A percentile compares a stretch with the other conserved stretches of the same genome.
Conservation (phyloP, 108 stramenopile species). For the Aurantiochytrium sp. region DNA sequence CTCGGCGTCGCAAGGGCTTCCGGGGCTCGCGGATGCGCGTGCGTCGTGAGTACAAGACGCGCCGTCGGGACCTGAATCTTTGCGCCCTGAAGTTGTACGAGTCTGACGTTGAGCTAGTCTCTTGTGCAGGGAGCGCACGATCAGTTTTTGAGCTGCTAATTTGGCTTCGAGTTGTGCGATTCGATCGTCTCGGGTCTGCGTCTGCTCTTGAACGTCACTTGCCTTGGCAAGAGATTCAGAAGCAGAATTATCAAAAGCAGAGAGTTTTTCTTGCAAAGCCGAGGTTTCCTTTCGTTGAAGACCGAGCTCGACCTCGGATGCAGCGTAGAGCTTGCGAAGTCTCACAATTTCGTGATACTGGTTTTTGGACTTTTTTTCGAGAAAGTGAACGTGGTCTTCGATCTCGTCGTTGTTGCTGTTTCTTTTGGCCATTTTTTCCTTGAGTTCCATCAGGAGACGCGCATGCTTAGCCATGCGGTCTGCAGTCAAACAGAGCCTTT, state of each 20-base stretch:
- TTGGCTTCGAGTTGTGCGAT: background rate
- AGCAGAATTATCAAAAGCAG: background rate
- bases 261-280: background rate
- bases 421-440: background rate
- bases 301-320: background rate
- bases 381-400: background rate
- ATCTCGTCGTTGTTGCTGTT: background rate
- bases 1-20: too few relatives aligned
- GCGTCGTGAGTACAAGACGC: background rate
- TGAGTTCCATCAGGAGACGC: background rate
- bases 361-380: background rate
- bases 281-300: background rate
- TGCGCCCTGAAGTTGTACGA: background rate
- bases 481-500: background rate
- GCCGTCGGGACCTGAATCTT: background rate
- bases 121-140: background rate
- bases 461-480: background rate
- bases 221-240: background rate
- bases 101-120: background rate
- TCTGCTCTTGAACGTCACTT: background rate
- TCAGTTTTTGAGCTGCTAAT: background rate
- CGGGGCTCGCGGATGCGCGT: background rate
- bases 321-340: background rate
- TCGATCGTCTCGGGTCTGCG: background rate
- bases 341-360: conserved; percentile 4